Conservation (phyloP, 2,329 filamentous ascomycete genomes). For the Knufia fluminis region DNA sequence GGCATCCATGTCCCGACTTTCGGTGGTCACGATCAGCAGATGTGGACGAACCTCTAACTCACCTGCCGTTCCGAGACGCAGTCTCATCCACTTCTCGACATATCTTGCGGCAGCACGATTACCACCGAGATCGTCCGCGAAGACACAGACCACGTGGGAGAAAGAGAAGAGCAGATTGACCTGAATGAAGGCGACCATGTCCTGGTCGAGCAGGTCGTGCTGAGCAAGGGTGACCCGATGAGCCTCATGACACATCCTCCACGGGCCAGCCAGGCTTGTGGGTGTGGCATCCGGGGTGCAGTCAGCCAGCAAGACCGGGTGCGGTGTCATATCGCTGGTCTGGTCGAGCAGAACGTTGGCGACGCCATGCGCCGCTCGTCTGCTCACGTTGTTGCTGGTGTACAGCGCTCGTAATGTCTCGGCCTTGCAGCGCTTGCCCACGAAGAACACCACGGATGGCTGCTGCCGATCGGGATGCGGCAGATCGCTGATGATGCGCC, state of each 20-base stretch:
- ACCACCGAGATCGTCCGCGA: conserved; percentile 8
- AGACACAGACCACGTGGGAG: conserved; percentile 9
- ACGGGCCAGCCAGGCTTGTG: background rate
- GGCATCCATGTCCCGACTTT: background rate
- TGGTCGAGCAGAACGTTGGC: conserved; percentile 8
- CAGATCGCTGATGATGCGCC: background rate
- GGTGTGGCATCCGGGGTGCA: conserved; percentile 1
- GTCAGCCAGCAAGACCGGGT: conserved; percentile 13
- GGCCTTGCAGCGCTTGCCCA: conserved; percentile 11
- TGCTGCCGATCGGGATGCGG: background rate
- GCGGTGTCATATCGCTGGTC: conserved; percentile 6
- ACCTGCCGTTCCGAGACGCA: background rate
- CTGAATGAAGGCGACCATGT: conserved; percentile 5
- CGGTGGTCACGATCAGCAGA: conserved; percentile 4
- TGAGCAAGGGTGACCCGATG: conserved; percentile 1
- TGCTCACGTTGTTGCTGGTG: conserved; percentile 11
- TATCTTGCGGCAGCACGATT: conserved; percentile 3
- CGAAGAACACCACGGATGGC: conserved; percentile 13
- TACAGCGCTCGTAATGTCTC: conserved; percentile 12
- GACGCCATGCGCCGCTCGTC: conserved; percentile 4
- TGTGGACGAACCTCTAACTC: background rate
- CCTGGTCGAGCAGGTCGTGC: background rate
- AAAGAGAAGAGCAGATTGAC: conserved; percentile 8
- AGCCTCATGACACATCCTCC: conserved; percentile 2
- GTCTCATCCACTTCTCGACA: conserved; percentile 2